Conservation (phyloP, 2,329 filamentous ascomycete species). For the Ceratocystis huliohia region DNA sequence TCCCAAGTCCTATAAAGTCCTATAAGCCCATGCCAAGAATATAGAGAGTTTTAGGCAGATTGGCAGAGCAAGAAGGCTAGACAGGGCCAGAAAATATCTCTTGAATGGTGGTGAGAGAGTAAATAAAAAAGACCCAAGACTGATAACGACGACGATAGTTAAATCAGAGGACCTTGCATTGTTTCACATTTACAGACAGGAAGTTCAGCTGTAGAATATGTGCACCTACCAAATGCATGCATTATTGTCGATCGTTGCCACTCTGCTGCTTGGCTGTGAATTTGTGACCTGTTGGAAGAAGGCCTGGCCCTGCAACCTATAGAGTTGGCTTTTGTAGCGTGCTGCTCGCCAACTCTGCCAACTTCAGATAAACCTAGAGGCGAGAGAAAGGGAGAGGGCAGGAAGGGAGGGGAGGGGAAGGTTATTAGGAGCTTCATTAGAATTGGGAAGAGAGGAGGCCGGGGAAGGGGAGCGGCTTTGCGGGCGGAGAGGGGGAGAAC, state of each 20-base stretch:
- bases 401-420: neutral
- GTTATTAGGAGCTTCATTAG: constrained; percentile 1
- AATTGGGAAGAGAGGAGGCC: neutral
- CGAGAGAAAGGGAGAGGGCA: neutral
- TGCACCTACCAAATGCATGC: neutral
- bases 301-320: constrained; percentile 1
- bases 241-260: constrained; percentile 6
- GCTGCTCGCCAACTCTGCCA: constrained; percentile 1
- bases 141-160: neutral
- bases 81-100: neutral
- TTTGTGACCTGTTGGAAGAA: constrained; percentile 1
- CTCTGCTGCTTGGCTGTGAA: neutral
- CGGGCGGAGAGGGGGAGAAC: too few relatives aligned
- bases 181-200: constrained; percentile 8
- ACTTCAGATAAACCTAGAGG: neutral
- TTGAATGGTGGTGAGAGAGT: neutral
- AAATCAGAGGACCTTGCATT: constrained; percentile 1
- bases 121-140: neutral
- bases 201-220: neutral
- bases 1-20: neutral
- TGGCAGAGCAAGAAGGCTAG: neutral
- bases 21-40: neutral
- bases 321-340: neutral
- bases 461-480: neutral
- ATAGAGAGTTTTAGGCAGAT: neutral